Conservation (phyloP, 257 asterid species). For the Echites panduratus region DNA sequence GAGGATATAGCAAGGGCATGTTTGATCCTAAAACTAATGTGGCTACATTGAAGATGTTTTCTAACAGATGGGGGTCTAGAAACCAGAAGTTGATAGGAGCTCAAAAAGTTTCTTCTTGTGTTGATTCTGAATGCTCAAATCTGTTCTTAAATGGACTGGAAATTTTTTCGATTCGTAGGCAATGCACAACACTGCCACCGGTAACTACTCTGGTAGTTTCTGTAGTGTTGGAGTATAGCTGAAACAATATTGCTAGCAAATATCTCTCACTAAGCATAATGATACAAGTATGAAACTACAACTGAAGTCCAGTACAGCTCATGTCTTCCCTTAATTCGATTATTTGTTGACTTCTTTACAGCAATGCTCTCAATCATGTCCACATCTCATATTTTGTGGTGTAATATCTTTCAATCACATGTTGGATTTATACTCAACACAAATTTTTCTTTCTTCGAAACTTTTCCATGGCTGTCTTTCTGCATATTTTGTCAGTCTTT, state of each 20-base stretch:
- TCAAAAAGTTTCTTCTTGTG: slow-evolving; percentile 25
- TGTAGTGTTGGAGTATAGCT: neutral
- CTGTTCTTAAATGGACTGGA: slow-evolving; percentile 25
- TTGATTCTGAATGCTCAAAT: slow-evolving; percentile 33
- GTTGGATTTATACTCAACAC: neutral
- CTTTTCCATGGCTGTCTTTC: neutral
- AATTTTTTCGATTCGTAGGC: slow-evolving; percentile 20
- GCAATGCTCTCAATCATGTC: neutral
- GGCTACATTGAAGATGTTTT: slow-evolving; percentile 25
- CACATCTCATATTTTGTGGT: neutral
- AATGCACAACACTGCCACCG: slow-evolving; percentile 30
- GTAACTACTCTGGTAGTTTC: slow-evolving; percentile 26
- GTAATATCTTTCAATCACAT: neutral
- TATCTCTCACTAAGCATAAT: neutral
- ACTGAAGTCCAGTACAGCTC: neutral
- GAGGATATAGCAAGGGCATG: slow-evolving; percentile 24
- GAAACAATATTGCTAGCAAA: neutral
- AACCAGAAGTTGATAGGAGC: slow-evolving; percentile 33
- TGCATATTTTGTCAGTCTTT: neutral
- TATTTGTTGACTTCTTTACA: neutral
- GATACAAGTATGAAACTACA: neutral
- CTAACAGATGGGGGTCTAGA: slow-evolving; percentile 35
- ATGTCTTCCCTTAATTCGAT: neutral
- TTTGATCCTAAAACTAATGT: slow-evolving; percentile 28
- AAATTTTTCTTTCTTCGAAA: neutral